These are phyloP conservation scores for Physaria fendleri DNA, from an alignment of 345 rosid species.

Conservation along the genomic window DNA sequence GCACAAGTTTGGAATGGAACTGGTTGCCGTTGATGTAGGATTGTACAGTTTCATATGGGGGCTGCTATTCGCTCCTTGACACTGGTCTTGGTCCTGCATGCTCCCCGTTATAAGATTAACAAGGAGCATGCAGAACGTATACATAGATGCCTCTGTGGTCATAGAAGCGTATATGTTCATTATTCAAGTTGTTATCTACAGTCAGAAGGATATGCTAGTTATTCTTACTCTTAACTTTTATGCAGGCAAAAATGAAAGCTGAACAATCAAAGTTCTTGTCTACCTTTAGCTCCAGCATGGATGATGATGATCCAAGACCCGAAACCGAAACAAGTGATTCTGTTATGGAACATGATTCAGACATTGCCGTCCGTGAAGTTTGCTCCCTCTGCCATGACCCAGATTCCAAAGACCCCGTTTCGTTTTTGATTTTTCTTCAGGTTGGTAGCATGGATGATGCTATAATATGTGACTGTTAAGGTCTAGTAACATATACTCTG, in stretches of 20 bases:
- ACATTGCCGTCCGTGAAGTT: constrained; percentile 48
- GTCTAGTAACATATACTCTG: not conserved
- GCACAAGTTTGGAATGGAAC: not conserved
- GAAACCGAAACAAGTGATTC: constrained; percentile 40
- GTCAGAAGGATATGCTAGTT: constrained; percentile 13
- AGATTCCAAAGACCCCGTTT: constrained; percentile 61
- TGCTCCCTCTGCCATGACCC: constrained; percentile 91
- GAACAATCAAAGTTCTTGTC: constrained; percentile 92
- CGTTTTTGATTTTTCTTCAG: constrained; percentile 88
- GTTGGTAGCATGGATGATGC: constrained; percentile 36
- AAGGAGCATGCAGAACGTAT: constrained; percentile 5
- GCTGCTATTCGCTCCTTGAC: not conserved
- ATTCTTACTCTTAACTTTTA: constrained; percentile 17
- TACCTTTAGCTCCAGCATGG: constrained; percentile 41
- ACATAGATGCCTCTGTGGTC: not conserved
- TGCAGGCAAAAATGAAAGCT: constrained; percentile 96
- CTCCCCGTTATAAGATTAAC: not conserved
- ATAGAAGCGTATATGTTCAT: not conserved
- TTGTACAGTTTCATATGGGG: not conserved
- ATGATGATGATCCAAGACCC: constrained; percentile 41
- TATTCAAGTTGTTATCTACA: not conserved
- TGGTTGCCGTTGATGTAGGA: constrained; percentile 1
- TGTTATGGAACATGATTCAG: constrained; percentile 34
- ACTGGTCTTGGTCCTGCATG: not conserved
- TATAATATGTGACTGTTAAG: not conserved